phyloP scores from a whole-genome alignment of 768 basidiomycete species.

The Mycena floridula region DNA sequence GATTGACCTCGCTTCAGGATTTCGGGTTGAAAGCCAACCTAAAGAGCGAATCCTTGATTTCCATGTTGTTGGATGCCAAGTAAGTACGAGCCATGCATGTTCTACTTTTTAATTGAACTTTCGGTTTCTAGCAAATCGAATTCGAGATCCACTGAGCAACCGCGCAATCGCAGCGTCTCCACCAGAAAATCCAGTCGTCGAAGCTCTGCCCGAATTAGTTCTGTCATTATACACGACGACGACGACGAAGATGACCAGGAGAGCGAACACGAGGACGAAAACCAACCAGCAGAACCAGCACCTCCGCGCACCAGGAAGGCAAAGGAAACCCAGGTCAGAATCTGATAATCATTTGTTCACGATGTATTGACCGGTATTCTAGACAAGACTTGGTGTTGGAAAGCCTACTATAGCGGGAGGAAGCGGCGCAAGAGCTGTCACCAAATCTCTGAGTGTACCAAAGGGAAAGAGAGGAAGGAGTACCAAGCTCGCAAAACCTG shows the following conservation, averaged over 20 bases:
- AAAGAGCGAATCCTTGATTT: slow-evolving; percentile 74
- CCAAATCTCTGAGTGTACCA: slow-evolving; percentile 49
- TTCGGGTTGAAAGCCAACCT: slow-evolving; percentile 79
- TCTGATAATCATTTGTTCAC: too few species aligned
- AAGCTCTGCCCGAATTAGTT: slow-evolving; percentile 28
- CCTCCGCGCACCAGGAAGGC: slow-evolving; percentile 56
- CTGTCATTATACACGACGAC: slow-evolving; percentile 44
- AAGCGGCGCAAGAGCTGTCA: slow-evolving; percentile 56
- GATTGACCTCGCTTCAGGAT: slow-evolving; percentile 39
- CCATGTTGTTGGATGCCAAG: slow-evolving; percentile 59
- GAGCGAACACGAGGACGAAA: slow-evolving; percentile 15
- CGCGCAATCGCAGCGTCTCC: slow-evolving; percentile 29
- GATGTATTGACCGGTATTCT: too few species aligned
- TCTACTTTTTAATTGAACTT: slow-evolving; percentile 6
- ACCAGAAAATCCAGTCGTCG: slow-evolving; percentile 30
- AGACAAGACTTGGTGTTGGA: slow-evolving; percentile 65
- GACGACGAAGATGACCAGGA: slow-evolving; percentile 35
- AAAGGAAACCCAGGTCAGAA: slow-evolving; percentile 68
- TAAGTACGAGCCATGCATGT: too few species aligned
- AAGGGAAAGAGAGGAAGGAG: slow-evolving; percentile 44
- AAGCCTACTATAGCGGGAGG: slow-evolving; percentile 64
- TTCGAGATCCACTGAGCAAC: slow-evolving; percentile 17
- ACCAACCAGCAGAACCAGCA: slow-evolving; percentile 13
- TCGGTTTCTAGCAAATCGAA: slow-evolving; percentile 16
- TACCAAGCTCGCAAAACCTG: slow-evolving; percentile 42